Evolutionary conservation across 768 basidiomycete species (phyloP).

Genomic region (Tulasnella sp.): DNA sequence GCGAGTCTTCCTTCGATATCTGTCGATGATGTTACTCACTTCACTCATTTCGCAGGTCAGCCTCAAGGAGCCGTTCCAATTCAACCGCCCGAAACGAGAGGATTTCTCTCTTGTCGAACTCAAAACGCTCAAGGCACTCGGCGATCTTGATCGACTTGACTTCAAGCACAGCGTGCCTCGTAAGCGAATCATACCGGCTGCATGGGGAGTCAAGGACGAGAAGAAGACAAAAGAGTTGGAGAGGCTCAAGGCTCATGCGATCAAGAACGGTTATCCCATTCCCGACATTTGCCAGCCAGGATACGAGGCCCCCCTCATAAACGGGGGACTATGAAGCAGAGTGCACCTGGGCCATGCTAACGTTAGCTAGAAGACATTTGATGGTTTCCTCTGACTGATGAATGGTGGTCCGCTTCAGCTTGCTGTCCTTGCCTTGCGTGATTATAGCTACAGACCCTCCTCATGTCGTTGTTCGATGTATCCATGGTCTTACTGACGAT

Average conservation of each 20-base stretch:
- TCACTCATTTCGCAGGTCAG: background rate
- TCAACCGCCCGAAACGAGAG: constrained; percentile 33
- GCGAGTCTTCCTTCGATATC: constrained; percentile 27
- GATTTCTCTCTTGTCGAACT: constrained; percentile 42
- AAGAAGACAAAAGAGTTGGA: constrained; percentile 37
- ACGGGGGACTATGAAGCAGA: no score
- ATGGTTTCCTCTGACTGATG: no score
- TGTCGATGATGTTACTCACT: background rate
- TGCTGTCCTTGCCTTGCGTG: no score
- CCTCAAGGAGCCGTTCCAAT: constrained; percentile 45
- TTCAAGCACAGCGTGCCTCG: constrained; percentile 40
- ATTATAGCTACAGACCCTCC: no score
- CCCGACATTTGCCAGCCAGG: constrained; percentile 1
- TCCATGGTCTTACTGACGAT: no score
- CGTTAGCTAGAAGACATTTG: no score
- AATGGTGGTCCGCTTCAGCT: no score
- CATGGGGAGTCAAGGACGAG: constrained; percentile 31
- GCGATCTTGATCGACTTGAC: constrained; percentile 33
- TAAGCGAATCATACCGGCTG: constrained; percentile 36
- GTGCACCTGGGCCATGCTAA: no score
- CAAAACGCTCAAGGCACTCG: constrained; percentile 46
- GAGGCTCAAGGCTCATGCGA: background rate
- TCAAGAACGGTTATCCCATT: background rate
- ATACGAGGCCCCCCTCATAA: no score
- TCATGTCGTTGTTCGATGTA: no score